Evolutionary conservation across 805 yeast genomes (phyloP).

Genomic region (Lachancea waltii): DNA sequence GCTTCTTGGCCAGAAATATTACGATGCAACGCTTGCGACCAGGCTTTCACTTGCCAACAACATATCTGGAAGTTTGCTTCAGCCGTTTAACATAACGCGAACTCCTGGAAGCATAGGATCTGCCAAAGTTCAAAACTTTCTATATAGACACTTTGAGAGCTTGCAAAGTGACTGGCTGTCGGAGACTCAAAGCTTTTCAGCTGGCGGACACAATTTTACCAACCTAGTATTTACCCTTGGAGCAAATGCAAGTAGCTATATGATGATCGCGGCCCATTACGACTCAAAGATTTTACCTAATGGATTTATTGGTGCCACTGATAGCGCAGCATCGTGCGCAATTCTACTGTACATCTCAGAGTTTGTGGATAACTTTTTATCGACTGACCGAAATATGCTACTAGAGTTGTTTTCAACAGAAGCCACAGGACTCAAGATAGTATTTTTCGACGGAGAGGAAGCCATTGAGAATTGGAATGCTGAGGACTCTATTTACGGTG

Average conservation of each 20-base stretch:
- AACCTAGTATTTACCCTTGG: slow-evolving; percentile 34
- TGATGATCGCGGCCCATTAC: slow-evolving; percentile 48
- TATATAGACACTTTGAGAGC: slow-evolving; percentile 30
- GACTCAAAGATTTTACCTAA: slow-evolving; percentile 43
- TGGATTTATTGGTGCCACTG: slow-evolving; percentile 57
- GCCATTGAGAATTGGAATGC: slow-evolving; percentile 48
- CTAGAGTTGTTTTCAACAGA: slow-evolving; percentile 14
- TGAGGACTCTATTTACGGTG: slow-evolving; percentile 50
- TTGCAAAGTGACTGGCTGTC: slow-evolving; percentile 25
- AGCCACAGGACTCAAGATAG: slow-evolving; percentile 37
- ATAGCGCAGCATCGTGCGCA: slow-evolving; percentile 54
- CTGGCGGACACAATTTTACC: slow-evolving; percentile 33
- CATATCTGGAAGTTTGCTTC: slow-evolving; percentile 13
- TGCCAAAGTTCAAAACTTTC: slow-evolving; percentile 33
- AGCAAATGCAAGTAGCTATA: slow-evolving; percentile 21
- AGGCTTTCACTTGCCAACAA: slow-evolving; percentile 2
- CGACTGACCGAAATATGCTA: slow-evolving; percentile 7
- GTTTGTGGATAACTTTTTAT: slow-evolving; percentile 18
- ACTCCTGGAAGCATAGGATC: slow-evolving; percentile 41
- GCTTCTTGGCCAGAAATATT: slow-evolving; percentile 5
- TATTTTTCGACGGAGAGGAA: slow-evolving; percentile 59
- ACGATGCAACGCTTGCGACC: slow-evolving; percentile 4
- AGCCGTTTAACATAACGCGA: slow-evolving; percentile 36
- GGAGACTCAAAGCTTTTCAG: slow-evolving; percentile 34
- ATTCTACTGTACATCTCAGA: slow-evolving; percentile 42